Evolutionary conservation across 768 basidiomycete species (phyloP).

Genomic region (Punctularia strigosozonata): DNA sequence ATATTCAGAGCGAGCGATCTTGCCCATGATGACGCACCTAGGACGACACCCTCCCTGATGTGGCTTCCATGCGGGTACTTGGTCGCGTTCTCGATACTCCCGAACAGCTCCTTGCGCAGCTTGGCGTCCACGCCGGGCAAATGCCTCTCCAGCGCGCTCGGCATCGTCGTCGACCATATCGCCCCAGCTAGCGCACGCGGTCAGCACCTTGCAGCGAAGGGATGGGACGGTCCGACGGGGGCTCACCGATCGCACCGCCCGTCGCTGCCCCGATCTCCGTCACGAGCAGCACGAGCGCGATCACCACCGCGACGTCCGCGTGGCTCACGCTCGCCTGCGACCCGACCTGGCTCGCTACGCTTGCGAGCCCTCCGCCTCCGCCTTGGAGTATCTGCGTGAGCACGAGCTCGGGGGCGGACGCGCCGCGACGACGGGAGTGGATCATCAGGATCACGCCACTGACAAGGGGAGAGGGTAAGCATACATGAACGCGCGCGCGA

Average conservation of each 20-base stretch:
- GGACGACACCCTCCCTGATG: neutral
- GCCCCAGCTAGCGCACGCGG: neutral
- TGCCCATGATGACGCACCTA: neutral
- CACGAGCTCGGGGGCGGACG: slow-evolving; percentile 42
- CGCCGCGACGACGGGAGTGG: slow-evolving; percentile 51
- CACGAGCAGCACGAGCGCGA: slow-evolving; percentile 52
- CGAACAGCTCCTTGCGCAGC: neutral
- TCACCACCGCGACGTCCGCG: slow-evolving; percentile 53
- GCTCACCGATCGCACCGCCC: slow-evolving; percentile 47
- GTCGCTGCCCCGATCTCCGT: slow-evolving; percentile 61
- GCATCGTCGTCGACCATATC: neutral
- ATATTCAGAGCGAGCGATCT: neutral
- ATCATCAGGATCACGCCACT: slow-evolving; percentile 62
- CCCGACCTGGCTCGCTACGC: slow-evolving; percentile 41
- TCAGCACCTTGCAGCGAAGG: neutral
- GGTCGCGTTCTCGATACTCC: neutral
- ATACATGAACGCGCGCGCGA: neutral
- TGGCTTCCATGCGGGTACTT: neutral
- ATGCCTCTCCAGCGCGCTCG: neutral
- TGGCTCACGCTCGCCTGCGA: slow-evolving; percentile 60
- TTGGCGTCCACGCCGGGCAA: neutral
- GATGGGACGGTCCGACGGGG: neutral
- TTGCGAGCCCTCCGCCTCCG: slow-evolving; percentile 61
- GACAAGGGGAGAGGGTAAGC: neutral
- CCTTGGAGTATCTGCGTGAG: slow-evolving; percentile 65